Conservation (phyloP, 345 rosid species). For the Linum lewisii region DNA sequence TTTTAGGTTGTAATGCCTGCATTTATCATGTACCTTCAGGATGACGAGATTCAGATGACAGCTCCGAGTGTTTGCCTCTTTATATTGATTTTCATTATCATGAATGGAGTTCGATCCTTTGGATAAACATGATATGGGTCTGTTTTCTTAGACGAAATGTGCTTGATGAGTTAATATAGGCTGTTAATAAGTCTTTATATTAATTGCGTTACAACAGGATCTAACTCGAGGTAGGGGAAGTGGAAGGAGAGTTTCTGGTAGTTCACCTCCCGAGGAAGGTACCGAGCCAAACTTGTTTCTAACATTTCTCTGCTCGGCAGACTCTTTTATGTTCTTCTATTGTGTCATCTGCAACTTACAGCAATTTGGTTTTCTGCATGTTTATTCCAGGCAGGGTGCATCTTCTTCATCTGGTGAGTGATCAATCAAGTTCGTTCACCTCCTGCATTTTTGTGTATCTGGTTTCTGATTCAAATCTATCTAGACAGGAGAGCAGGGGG, state of each 20-base stretch:
- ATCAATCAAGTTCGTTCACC: constrained; percentile 8
- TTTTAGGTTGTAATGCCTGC: too few species aligned
- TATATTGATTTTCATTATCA: background rate
- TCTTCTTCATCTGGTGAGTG: constrained; percentile 65
- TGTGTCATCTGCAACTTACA: too few species aligned
- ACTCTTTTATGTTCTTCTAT: too few species aligned
- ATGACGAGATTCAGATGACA: background rate
- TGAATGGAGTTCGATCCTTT: too few species aligned
- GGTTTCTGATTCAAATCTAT: constrained; percentile 9
- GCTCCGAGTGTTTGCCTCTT: background rate
- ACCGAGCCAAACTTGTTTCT: constrained; percentile 13
- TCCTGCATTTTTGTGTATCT: constrained; percentile 8
- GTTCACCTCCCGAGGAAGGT: constrained; percentile 94
- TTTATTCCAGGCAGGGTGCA: constrained; percentile 39
- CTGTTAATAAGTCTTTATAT: background rate
- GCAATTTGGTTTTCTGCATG: constrained; percentile 3
- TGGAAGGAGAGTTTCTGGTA: constrained; percentile 71
- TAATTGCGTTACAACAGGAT: constrained; percentile 34
- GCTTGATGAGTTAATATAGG: background rate
- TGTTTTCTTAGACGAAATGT: too few species aligned
- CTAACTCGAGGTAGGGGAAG: constrained; percentile 45
- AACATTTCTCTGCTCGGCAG: too few species aligned
- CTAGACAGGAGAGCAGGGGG: constrained; percentile 85
- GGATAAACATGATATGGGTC: too few species aligned
- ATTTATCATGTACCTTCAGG: too few species aligned